These are phyloP conservation scores for Rubus idaeus DNA, from an alignment of 306 rosid genomes.

Conservation along the genomic window DNA sequence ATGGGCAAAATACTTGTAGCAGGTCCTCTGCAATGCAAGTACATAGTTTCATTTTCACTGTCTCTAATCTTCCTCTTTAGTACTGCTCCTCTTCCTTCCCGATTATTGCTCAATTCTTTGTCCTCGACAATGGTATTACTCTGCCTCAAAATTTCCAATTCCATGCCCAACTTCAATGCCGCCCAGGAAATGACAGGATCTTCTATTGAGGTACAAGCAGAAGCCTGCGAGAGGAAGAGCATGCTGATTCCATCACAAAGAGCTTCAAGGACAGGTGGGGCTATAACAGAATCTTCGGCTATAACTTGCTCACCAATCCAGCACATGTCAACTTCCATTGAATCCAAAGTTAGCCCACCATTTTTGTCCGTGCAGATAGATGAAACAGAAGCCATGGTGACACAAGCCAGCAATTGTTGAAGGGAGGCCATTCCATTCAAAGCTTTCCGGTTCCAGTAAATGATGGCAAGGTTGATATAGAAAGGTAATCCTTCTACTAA, in stretches of 20 bases:
- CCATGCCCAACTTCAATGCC: background rate
- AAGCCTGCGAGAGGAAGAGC: background rate
- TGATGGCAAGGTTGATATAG: background rate
- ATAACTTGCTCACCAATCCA: background rate
- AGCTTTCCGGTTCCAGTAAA: slow-evolving; percentile 13
- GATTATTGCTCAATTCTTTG: slow-evolving; percentile 6
- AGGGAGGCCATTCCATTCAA: background rate
- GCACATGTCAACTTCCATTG: background rate
- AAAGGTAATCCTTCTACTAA: slow-evolving; percentile 14
- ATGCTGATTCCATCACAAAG: slow-evolving; percentile 6
- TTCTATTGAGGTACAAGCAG: background rate
- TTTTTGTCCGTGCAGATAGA: background rate
- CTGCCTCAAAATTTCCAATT: slow-evolving; percentile 1
- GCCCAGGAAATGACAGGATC: slow-evolving; percentile 24
- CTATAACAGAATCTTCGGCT: background rate
- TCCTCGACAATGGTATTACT: background rate
- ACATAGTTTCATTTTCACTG: background rate
- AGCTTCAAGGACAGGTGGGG: background rate
- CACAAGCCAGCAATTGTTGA: slow-evolving; percentile 12
- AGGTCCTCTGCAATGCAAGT: slow-evolving; percentile 13
- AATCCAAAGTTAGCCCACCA: background rate
- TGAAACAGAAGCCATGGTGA: slow-evolving; percentile 17
- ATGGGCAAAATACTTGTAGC: slow-evolving; percentile 14
- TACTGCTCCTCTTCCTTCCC: slow-evolving; percentile 21
- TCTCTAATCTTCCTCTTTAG: slow-evolving; percentile 7